phyloP scores from a whole-genome alignment of 805 yeast genomes.

The Groenewaldozyma salmanticensis region DNA sequence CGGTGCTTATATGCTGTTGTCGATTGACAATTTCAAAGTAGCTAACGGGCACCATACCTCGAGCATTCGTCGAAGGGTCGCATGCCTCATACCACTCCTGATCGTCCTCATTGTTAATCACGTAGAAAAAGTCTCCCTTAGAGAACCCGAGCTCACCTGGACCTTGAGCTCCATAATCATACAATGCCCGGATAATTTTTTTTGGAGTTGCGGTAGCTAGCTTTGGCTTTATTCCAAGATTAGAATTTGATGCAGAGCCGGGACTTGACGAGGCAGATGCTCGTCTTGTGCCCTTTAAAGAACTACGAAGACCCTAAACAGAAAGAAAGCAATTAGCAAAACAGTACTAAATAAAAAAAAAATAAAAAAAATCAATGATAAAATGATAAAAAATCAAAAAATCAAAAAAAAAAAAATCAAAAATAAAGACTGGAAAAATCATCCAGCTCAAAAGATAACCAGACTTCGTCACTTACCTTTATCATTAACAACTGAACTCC shows the following conservation, averaged over 20 bases:
- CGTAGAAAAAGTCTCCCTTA: conserved; percentile 85
- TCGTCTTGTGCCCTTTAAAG: conserved; percentile 26
- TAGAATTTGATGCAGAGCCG: conserved; percentile 7
- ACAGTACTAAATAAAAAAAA: too few relatives aligned
- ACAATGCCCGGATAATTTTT: conserved; percentile 74
- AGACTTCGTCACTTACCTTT: conserved; percentile 2
- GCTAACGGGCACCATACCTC: conserved; percentile 81
- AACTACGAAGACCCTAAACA: conserved; percentile 24
- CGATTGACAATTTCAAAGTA: conserved; percentile 64
- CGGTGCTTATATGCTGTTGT: conserved; percentile 24
- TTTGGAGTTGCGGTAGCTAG: conserved; percentile 47
- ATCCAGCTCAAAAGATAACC: not conserved
- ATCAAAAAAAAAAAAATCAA: too few relatives aligned
- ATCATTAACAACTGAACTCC: too few relatives aligned
- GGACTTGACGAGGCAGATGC: conserved; percentile 13
- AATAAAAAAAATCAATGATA: too few relatives aligned
- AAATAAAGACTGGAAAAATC: too few relatives aligned
- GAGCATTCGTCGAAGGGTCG: conserved; percentile 66
- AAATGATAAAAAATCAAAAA: too few relatives aligned
- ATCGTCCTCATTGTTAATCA: conserved; percentile 51
- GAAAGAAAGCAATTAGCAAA: not conserved
- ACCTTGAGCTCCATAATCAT: conserved; percentile 67
- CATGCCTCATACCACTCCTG: conserved; percentile 75
- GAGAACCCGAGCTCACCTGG: conserved; percentile 70
- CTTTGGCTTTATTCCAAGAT: not conserved